Evolutionary conservation across 495 filamentous ascomycete genomes (phyloP).

Genomic region (Choiromyces venosus): DNA sequence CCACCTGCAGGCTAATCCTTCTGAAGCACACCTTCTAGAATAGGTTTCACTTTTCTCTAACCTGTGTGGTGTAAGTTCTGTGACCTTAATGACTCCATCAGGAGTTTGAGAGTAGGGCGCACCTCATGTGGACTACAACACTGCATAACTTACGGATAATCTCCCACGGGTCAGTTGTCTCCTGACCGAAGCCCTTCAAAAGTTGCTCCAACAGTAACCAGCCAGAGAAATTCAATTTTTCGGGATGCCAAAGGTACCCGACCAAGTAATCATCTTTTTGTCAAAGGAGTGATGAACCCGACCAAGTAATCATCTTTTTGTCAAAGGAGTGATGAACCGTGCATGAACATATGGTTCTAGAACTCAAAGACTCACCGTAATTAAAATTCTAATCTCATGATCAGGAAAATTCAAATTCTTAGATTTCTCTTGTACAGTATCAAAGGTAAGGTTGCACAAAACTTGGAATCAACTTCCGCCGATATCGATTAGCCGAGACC

Average conservation of each 20-base stretch:
- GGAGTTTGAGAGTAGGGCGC: neutral
- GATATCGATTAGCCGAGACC: neutral
- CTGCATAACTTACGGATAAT: neutral
- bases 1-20: neutral
- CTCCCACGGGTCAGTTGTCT: neutral
- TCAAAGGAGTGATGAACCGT: neutral
- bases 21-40: neutral
- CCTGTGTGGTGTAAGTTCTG: neutral
- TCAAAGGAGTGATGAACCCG: neutral
- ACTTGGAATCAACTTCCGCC: neutral
- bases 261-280: neutral
- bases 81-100: neutral
- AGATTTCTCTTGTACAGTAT: too few relatives aligned
- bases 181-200: neutral
- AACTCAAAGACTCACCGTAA: neutral
- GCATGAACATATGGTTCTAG: neutral
- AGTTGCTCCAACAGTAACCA: neutral
- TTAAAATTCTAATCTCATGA: neutral
- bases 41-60: neutral
- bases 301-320: neutral
- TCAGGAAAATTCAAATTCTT: neutral
- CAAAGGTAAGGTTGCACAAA: neutral
- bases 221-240: neutral
- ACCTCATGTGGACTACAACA: neutral
- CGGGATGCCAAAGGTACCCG: neutral